A percentile compares a stretch with the other conserved stretches of the same genome.
Conservation (phyloP, 2,329 filamentous ascomycete genomes). For the Aspergillus calidoustus region DNA sequence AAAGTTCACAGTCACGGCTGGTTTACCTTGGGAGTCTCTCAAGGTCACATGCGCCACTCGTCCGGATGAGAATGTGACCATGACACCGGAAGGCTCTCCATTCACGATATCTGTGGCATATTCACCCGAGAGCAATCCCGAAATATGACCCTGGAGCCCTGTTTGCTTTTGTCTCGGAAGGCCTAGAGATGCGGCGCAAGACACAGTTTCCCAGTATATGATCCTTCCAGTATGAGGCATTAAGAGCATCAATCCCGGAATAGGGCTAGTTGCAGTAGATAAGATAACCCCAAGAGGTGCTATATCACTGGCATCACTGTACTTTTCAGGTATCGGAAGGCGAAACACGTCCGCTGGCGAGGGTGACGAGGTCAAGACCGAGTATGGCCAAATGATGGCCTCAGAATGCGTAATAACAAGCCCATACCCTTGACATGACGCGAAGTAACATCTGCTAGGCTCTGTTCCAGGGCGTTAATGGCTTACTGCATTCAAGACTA, state of each 20-base stretch:
- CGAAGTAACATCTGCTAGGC: conserved; percentile 68
- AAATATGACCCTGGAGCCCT: conserved; percentile 75
- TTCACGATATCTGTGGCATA: conserved; percentile 76
- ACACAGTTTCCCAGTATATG: conserved; percentile 94
- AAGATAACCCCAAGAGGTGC: conserved; percentile 84
- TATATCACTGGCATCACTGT: conserved; percentile 68
- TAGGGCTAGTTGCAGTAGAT: conserved; percentile 74
- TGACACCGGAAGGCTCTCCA: conserved; percentile 84
- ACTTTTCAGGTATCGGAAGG: conserved; percentile 76
- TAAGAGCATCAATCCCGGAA: conserved; percentile 84
- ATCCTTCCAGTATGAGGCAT: conserved; percentile 84
- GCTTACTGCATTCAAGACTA: not conserved
- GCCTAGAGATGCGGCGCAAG: conserved; percentile 81
- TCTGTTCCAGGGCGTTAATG: conserved; percentile 48
- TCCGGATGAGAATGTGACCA: conserved; percentile 83
- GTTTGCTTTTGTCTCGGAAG: conserved; percentile 81
- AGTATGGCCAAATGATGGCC: conserved; percentile 91
- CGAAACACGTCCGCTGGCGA: conserved; percentile 67
- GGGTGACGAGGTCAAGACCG: conserved; percentile 43
- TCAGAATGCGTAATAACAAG: conserved; percentile 79
- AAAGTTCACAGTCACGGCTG: conserved; percentile 77
- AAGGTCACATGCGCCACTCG: conserved; percentile 85
- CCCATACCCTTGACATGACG: conserved; percentile 71
- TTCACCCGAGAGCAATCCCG: conserved; percentile 78
- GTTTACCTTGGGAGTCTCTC: conserved; percentile 83